Evolutionary conservation across 352 stramenopile genomes (phyloP).

Genomic region (Globisporangium okanoganense): DNA sequence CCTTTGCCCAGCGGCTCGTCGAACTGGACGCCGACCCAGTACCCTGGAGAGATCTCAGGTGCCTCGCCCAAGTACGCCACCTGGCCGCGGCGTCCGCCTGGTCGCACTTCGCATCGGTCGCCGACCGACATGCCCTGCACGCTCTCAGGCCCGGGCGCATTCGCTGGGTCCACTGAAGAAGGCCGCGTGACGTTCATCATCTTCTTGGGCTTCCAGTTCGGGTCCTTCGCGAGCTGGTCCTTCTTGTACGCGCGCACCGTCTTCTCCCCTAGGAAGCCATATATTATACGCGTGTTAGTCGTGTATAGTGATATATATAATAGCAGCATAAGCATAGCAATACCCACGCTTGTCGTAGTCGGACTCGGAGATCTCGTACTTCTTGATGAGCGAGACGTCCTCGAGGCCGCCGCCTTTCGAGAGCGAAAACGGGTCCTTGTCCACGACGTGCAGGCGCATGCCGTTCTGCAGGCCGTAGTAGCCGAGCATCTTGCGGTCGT

Average conservation of each 20-base stretch:
- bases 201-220: constrained; percentile 91
- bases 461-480: constrained; percentile 90
- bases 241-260: constrained; percentile 96
- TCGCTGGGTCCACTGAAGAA: constrained; percentile 27
- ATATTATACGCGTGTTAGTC: no score
- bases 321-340: not conserved
- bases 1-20: constrained; percentile 96
- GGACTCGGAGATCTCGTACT: constrained; percentile 98
- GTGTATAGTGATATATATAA: not conserved
- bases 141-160: constrained; percentile 50
- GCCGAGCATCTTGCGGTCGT: constrained; percentile 84
- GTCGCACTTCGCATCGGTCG: constrained; percentile 96
- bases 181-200: constrained; percentile 51
- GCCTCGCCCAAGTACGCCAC: constrained; percentile 93
- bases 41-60: constrained; percentile 83
- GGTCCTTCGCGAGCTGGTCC: constrained; percentile 94
- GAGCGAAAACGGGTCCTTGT: constrained; percentile 96
- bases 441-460: constrained; percentile 94
- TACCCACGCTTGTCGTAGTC: constrained; percentile 96
- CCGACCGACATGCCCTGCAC: constrained; percentile 88
- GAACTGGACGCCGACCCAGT: constrained; percentile 96
- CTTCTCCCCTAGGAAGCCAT: no score
- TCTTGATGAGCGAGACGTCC: constrained; percentile 95
- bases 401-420: constrained; percentile 94
- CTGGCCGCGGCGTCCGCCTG: constrained; percentile 90